Base-by-base conservation (phyloP, 129 eudicot species). In the Mikania micrantha region DNA sequence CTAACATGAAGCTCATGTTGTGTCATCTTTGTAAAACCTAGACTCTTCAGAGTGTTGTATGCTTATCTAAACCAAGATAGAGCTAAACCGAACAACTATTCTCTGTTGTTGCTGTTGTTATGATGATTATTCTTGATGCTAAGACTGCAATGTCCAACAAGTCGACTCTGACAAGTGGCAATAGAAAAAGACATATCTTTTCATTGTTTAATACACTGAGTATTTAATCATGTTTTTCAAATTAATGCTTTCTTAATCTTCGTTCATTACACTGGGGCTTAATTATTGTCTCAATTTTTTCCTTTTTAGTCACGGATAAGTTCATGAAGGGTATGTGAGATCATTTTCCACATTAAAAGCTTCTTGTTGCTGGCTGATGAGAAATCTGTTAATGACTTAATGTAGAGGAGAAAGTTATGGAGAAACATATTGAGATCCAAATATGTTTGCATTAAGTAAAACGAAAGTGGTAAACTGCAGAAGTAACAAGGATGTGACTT, bases 101-200 rank as follows among this genome's bases (percentile, higher is more conserved):
- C 7, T 0, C 0, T 42, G 57, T 27, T 19, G 28, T 15, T 19
- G 19, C 22, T 52, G 22, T 34, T 24, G 28, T 25, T 56, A 40
- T 27, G 9, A 42, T 56, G 40, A 39, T 56, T 9, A 24, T 56
- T 69, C 9, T 7, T 32, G 32, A 38, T 28, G 31, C 39, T 39
- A 70, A 24, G 6, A 12, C 66, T 9, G 19, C 65, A 54, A 54
- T 25, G 56, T 7, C 21, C 19, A 32, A 53, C 19, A 32, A 53
- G 38, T 69, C 24, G 13, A 35, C 21, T 3, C 39, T 54, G 44
- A 49, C 74, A 53, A 40, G 53, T 54, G 44, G 35, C 74, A 53
- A 40, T 53, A 11, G 6, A 13, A 20, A 22, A 68, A n/a, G n/a
- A n/a, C n/a, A n/a, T 21, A 20, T 28, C 15, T 34, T 10, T 9